These are phyloP conservation scores for Vigna radiata DNA, from an alignment of 306 rosid genomes.

Conservation along the genomic window DNA sequence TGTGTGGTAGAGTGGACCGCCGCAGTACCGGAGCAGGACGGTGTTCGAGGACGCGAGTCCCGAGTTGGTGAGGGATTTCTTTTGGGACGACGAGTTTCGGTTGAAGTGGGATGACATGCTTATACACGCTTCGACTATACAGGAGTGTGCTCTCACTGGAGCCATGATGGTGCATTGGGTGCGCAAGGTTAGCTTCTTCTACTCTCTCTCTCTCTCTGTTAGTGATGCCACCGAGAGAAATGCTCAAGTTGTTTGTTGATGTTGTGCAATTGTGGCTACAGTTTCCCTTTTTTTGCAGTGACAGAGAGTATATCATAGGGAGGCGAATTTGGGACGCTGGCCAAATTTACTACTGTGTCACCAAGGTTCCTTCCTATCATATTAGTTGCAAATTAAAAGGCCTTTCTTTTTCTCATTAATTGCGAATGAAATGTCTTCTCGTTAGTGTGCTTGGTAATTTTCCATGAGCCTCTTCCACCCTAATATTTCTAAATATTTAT, in stretches of 20 bases:
- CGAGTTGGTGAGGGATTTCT: conserved; percentile 64
- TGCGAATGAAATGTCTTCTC: too few species aligned
- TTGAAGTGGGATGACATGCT: conserved; percentile 68
- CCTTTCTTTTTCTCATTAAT: not conserved
- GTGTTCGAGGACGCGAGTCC: conserved; percentile 58
- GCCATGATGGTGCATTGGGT: conserved; percentile 65
- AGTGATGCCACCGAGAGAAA: not conserved
- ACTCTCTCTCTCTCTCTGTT: not conserved
- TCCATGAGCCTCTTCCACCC: too few species aligned
- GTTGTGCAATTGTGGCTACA: conserved; percentile 41
- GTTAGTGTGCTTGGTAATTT: too few species aligned
- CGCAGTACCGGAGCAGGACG: conserved; percentile 64
- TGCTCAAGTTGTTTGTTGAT: not conserved
- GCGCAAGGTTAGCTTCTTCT: conserved; percentile 53
- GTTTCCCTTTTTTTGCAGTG: conserved; percentile 77
- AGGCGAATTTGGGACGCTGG: conserved; percentile 69
- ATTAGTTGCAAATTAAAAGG: not conserved
- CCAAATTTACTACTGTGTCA: conserved; percentile 60
- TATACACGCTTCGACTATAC: conserved; percentile 43
- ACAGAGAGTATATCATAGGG: conserved; percentile 74
- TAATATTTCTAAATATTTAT: too few species aligned
- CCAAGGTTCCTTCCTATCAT: conserved; percentile 52
- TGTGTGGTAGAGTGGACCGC: conserved; percentile 57
- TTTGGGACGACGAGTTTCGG: conserved; percentile 64
- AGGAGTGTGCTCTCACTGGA: conserved; percentile 54